Evolutionary conservation across 2,329 filamentous ascomycete species (phyloP), one percentile per base, ranked within the genome.

Genomic region (Xylariaceae sp.): DNA sequence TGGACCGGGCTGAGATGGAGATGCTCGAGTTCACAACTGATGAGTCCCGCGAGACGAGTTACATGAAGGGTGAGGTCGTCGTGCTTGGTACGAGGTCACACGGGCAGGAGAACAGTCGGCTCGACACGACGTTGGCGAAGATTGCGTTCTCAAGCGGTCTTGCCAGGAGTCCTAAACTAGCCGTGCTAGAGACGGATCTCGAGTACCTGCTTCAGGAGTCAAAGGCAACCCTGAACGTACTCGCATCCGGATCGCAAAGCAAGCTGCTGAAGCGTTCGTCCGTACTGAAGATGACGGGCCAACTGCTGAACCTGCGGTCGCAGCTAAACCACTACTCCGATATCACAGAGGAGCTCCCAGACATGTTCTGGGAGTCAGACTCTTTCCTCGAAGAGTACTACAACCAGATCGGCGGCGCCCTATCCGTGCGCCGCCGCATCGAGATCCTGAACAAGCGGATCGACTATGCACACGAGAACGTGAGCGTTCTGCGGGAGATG

Each of bases 331-430:
- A 97, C 67, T 97, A 97, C 77, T 96, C 91, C 1, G 94, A 97
- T 74, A 83, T 99, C 39, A 97, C 94, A 0, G 94, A 99, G 75
- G 91, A 90, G 15, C 81, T 97, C 15, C 94, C 94, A 0, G 94
- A 99, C 74, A 85, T 97, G 51, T 97, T 99, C 76, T 99, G 94
- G 94, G 94, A 99, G 73, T 88, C 94, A 67, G 92, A 97, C 73
- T 84, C 97, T 1, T 90, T 92, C 0, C 81, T 99, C 1, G 94
- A 97, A 73, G 89, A 88, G 35, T 97, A 97, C 76, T 99, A 97
- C 73, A 92, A 96, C 66, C 89, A 94, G 73, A 91, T 97, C 47
- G 92, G 93, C 47, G 85, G 88, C 57, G 91, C 92, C 0, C 81
- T 99, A 41, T 94, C 97, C 73, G 92, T 97, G 23, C 89, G 90